phyloP scores from a whole-genome alignment of 352 stramenopile species.

The Pythium oligandrum region DNA sequence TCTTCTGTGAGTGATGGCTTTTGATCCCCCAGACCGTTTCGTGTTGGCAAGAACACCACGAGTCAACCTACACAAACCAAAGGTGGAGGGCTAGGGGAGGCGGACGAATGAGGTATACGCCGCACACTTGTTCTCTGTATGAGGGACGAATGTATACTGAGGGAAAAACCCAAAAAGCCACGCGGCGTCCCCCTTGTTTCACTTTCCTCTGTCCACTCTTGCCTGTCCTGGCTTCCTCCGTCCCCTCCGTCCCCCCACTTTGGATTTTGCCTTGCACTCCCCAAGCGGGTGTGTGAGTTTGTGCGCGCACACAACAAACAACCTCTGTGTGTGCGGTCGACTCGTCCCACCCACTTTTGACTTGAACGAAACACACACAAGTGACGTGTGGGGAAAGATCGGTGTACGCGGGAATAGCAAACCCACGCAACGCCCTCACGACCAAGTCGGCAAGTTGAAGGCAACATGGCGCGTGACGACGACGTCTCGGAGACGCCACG shows the following conservation, averaged over 20 bases:
- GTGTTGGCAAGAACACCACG: too few species aligned
- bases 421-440: neutral
- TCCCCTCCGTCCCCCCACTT: slow-evolving; percentile 20
- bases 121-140: too few species aligned
- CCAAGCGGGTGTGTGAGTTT: slow-evolving; percentile 1
- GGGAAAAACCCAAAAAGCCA: slow-evolving; percentile 1
- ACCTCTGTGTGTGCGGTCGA: neutral
- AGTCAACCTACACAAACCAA: too few species aligned
- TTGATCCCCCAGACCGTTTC: too few species aligned
- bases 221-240: slow-evolving; percentile 7
- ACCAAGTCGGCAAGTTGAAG: neutral
- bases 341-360: slow-evolving; percentile 24
- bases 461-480: slow-evolving; percentile 19
- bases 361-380: slow-evolving; percentile 10
- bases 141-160: too few species aligned
- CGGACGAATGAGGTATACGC: too few species aligned
- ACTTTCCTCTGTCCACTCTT: neutral
- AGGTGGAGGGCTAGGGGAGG: too few species aligned
- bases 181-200: neutral
- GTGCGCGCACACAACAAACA: neutral
- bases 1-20: too few species aligned
- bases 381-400: neutral
- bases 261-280: slow-evolving; percentile 33
- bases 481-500: slow-evolving; percentile 11
- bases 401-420: neutral